Evolutionary conservation across 306 rosid genomes (phyloP), one percentile per base, ranked within the genome.

Genomic region (Castanea sativa): DNA sequence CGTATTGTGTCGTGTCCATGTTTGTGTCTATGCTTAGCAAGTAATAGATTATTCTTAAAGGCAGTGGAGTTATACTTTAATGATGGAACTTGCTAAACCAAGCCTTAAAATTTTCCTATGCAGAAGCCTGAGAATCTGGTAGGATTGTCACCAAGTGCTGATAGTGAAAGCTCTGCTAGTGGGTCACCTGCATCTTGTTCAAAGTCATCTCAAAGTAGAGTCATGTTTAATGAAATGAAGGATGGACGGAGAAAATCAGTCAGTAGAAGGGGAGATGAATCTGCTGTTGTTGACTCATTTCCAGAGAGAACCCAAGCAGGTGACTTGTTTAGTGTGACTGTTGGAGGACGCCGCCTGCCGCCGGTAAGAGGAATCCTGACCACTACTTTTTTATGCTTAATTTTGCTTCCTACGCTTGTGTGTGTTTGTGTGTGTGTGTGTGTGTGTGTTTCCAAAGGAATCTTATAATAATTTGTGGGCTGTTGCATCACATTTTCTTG

Each of bases 281-380:
- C 88, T 76, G 81, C 92, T 35, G 55, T 52, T 76, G 60, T 80
- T 25, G 84, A 85, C 83, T 91, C 93, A 69, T 87, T 76, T 84
- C 92, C 90, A 2, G 90, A 83, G 82, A 87, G 79, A 83, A 91
- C 91, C 43, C 97, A 93, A 88, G 98, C 97, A 3, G 98, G 98
- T 71, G 98, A 91, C 76, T 88, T 91, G 85, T 91, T 91, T 55
- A 81, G 93, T 77, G 92, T 76, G 73, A 86, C 91, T 35, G 71
- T 67, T 73, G 87, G 89, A 68, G 90, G 84, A 55, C 88, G 74
- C 72, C 80, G 76, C 76, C 82, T 87, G 80, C 94, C 92, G 79
- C 89, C 81, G 80, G 97, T 93, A 74, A 88, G 95, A 70, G 53
- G 41, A 84, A 38, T 64, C 56, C 78, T 75, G 72, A 79, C 4